Evolutionary conservation across 1,139 yeast genomes (phyloP).

Genomic region (Diutina siamensis): DNA sequence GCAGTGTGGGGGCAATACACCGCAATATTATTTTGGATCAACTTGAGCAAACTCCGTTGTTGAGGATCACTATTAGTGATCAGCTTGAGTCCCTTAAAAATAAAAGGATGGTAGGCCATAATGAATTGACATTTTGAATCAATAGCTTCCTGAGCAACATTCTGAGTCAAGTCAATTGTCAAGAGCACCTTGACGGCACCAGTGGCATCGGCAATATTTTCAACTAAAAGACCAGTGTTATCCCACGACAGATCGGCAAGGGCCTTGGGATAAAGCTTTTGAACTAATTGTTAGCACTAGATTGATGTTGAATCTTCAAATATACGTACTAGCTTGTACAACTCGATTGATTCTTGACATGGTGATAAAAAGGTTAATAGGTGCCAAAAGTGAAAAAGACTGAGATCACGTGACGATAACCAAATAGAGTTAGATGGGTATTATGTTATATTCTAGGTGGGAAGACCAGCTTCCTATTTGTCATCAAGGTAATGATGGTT

Average conservation of each 20-base stretch:
- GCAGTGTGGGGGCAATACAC: constrained; percentile 97
- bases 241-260: constrained; percentile 90
- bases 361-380: no score
- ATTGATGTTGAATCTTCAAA: not conserved
- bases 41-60: constrained; percentile 59
- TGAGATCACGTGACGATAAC: no score
- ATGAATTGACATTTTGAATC: constrained; percentile 37
- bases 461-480: not conserved
- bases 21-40: constrained; percentile 66
- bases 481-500: constrained; percentile 3
- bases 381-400: no score
- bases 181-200: constrained; percentile 41
- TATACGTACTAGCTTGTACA: constrained; percentile 4
- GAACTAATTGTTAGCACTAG: constrained; percentile 19
- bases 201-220: constrained; percentile 42
- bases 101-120: constrained; percentile 90
- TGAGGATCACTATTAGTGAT: constrained; percentile 64
- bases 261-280: constrained; percentile 57
- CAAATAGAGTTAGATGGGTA: no score
- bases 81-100: constrained; percentile 80
- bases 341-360: constrained; percentile 3
- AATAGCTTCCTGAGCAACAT: constrained; percentile 83
- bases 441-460: no score
- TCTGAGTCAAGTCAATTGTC: constrained; percentile 74
- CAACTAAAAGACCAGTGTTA: constrained; percentile 81